Evolutionary conservation across 345 rosid genomes (phyloP), one percentile per base, ranked within the genome.

Genomic region (Raphanus sativus): DNA sequence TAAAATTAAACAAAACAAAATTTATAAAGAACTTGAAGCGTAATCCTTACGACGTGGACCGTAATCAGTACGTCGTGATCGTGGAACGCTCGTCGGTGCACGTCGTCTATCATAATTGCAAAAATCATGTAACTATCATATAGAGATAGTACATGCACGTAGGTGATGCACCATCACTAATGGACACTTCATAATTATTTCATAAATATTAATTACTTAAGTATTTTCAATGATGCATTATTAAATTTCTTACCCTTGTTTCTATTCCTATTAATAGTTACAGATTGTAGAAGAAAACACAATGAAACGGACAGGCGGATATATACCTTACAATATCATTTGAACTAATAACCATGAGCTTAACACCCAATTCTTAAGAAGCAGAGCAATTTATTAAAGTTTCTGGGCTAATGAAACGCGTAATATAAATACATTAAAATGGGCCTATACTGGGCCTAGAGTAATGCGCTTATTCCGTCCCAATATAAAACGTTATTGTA

Each of bases 71-170:
- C 68, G 77, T 66, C 45, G 77, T 71, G 62, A 70, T 40, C 67
- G 77, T 71, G 77, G 36, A 52, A 69, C 77, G 77, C 81, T 73
- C 81, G 69, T 73, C 69, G 77, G 62, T 61, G 74, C 81, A 78
- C 81, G 77, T 72, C 73, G 81, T n/a, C 55, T 30, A 65, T 78
- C 65, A 78, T 78, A 66, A 73, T 73, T 67, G 77, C 69, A 67
- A 33, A 73, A 60, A 78, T 78, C 69, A 73, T 50, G 77, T 72
- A 61, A 52, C 72, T 56, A 71, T 77, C 62, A 71, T 58, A 32
- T 56, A 63, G 65, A 15, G 73, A 33, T 30, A 60, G 26, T 73
- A 67, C 77, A 78, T 73, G 72, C 74, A 72, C 77, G 64, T 78
- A 62, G 55, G 25, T 71, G 60, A 71, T 50, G 55, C 21, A 13